Evolutionary conservation across 2,329 filamentous ascomycete genomes (phyloP).

Genomic region (Fusarium multiceps): DNA sequence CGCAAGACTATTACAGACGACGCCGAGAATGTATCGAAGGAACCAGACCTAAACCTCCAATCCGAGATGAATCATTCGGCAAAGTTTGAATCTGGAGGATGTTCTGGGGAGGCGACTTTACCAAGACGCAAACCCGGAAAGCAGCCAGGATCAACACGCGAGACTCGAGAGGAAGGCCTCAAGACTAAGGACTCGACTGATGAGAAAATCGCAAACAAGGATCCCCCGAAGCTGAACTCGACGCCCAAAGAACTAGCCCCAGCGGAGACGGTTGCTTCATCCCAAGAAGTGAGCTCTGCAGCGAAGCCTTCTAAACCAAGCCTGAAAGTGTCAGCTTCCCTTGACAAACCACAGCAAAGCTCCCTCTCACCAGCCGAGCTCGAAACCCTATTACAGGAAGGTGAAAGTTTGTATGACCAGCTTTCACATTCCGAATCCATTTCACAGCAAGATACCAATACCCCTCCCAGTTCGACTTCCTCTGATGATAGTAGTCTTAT

Average conservation of each 20-base stretch:
- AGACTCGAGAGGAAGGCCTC: not conserved
- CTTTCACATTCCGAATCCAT: conserved; percentile 4
- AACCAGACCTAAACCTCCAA: not conserved
- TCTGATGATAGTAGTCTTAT: not conserved
- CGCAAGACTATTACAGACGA: too few species aligned
- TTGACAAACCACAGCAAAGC: not conserved
- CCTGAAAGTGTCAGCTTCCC: not conserved
- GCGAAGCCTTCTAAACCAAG: not conserved
- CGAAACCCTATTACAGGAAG: not conserved
- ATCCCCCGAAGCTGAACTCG: too few species aligned
- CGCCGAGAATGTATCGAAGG: not conserved
- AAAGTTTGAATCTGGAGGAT: not conserved
- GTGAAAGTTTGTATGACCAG: not conserved
- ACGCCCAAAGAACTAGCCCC: not conserved
- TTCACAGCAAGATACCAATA: too few species aligned
- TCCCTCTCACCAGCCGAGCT: not conserved
- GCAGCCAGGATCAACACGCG: not conserved
- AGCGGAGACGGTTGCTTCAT: not conserved
- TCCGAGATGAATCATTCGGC: not conserved
- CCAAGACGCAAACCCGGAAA: not conserved
- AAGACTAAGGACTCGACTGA: too few species aligned
- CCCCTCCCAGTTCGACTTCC: not conserved
- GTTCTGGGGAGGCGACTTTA: not conserved
- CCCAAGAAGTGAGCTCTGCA: not conserved
- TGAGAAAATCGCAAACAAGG: not conserved